Evolutionary conservation across 169 alveolate species (phyloP), one percentile per base, ranked within the genome.

Genomic region (Eimeria praecox): DNA sequence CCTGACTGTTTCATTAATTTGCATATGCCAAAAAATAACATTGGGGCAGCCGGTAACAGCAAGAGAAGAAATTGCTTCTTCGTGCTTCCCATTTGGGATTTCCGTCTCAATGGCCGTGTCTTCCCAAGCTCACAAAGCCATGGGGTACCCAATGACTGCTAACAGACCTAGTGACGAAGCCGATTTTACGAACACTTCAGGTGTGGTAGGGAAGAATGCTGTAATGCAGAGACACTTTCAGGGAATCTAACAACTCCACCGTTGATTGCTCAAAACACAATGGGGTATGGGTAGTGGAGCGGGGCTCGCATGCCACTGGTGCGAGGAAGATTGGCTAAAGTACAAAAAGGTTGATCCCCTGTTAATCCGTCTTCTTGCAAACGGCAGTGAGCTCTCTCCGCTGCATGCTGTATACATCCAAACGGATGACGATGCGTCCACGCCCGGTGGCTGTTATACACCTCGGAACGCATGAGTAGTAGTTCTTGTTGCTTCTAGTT

Each of bases 61-160:
- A 38, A 38, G 42, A 22, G 8, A 73, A 38, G 52, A 18, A 73
- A 73, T 38, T 73, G 54, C 49, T 22, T 73, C 54, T 14, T 16
- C n/a, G 24, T 38, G 52, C 24, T 20, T 73, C 83, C 83, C 83
- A 20, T 73, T 35, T 73, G 83, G 83, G 54, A 20, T 38, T 20
- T 12, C 83, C 83, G 52, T 18, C 83, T 73, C 33, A 38, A 73
- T 73, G 49, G 83, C 33, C 52, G n/a, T 73, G 52, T 16, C 83
- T 35, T 20, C 52, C 80, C 33, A 27, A 69, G 33, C 18, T 20
- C 54, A 0, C 40, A 4, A n/a, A 35, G 3, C 83, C 33, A 20
- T 73, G 49, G 30, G 54, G 83, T 16, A 33, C 54, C 54, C 83
- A 73, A 73, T 3, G 83, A 16, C 83, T 73, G 83, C 49, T 20